Evolutionary conservation across 257 asterid species (phyloP).

Genomic region (Cordia subcordata): DNA sequence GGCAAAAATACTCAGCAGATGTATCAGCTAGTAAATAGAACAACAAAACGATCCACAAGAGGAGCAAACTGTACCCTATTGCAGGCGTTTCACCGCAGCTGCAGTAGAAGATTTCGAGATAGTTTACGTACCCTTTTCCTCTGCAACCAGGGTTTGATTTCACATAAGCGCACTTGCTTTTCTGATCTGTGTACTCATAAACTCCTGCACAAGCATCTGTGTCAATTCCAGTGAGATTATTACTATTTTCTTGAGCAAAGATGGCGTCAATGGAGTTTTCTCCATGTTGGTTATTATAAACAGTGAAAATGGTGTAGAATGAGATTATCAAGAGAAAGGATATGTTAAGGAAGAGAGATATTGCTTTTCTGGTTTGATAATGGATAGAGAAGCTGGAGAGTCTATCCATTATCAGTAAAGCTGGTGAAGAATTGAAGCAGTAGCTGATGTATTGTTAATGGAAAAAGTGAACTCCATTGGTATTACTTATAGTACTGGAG

Average conservation of each 20-base stretch:
- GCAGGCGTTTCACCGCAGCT: conserved; percentile 21
- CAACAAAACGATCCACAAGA: conserved; percentile 47
- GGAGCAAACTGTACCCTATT: conserved; percentile 38
- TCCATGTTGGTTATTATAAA: conserved; percentile 7
- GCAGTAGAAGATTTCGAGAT: conserved; percentile 62
- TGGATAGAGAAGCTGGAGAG: too few relatives aligned
- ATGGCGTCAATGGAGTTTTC: not conserved
- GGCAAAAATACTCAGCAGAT: conserved; percentile 64
- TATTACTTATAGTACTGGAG: not conserved
- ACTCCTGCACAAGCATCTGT: conserved; percentile 29
- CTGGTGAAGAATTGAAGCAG: not conserved
- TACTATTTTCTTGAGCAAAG: not conserved
- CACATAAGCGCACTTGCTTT: conserved; percentile 44
- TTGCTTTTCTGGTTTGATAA: conserved; percentile 15
- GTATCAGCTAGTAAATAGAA: conserved; percentile 71
- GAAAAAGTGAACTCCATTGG: not conserved
- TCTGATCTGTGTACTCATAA: conserved; percentile 17
- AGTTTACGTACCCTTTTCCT: conserved; percentile 54
- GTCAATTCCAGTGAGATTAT: too few relatives aligned
- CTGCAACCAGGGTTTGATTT: conserved; percentile 27
- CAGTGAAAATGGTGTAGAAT: conserved; percentile 23
- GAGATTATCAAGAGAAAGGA: conserved; percentile 38
- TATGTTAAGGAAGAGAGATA: conserved; percentile 35
- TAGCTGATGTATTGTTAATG: too few relatives aligned
- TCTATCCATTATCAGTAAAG: conserved; percentile 29